Conservation (phyloP, 164 flowering plant species). For the Magnolia changhungtana region DNA sequence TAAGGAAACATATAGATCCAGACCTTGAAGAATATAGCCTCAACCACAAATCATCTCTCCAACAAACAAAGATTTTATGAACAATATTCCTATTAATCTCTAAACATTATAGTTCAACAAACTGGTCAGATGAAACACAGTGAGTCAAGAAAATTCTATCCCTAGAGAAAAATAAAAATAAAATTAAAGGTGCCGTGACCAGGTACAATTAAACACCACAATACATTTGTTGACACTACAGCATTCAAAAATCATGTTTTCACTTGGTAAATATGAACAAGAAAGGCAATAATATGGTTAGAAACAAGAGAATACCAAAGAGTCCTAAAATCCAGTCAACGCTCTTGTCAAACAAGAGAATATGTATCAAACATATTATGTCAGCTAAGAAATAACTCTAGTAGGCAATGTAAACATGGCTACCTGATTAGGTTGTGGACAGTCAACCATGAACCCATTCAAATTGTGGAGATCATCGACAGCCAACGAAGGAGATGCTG, state of each 20-base stretch:
- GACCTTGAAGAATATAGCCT: too few relatives aligned
- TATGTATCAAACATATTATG: neutral
- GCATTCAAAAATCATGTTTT: neutral
- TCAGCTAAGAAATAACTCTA: neutral
- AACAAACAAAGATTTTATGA: too few relatives aligned
- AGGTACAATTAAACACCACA: neutral
- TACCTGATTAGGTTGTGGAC: slow-evolving; percentile 97
- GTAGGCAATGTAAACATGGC: slow-evolving; percentile 3
- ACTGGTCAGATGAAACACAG: neutral
- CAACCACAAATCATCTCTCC: too few relatives aligned
- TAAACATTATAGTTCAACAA: neutral
- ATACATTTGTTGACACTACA: neutral
- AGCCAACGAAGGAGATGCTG: slow-evolving; percentile 79
- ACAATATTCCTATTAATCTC: too few relatives aligned
- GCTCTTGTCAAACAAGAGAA: neutral
- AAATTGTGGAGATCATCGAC: slow-evolving; percentile 71
- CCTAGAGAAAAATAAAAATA: too few relatives aligned
- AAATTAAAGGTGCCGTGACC: neutral
- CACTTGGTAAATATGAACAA: neutral
- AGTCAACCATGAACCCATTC: slow-evolving; percentile 86
- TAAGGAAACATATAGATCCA: too few relatives aligned
- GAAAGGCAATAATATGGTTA: neutral
- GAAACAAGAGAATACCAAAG: neutral
- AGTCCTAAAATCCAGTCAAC: neutral
- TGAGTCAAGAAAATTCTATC: too few relatives aligned